A percentile compares a stretch with the other conserved stretches of the same genome.
Evolutionary conservation across 2,329 filamentous ascomycete genomes (phyloP).

Genomic region (Anthostomella pinea): DNA sequence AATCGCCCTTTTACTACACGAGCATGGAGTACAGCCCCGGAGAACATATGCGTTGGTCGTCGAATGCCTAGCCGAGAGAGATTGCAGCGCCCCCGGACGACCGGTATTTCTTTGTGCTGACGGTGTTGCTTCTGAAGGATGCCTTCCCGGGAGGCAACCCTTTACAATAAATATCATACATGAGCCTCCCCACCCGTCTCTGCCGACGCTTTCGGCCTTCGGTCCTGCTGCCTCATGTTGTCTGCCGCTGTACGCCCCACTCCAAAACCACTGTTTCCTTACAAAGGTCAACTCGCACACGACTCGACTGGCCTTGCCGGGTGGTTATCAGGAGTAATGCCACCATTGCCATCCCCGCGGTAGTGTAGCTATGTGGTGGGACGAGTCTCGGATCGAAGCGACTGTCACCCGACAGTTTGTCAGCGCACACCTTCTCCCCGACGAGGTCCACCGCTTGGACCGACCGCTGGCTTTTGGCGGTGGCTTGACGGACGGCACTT

Average conservation of each 20-base stretch:
- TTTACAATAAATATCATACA: constrained; percentile 6
- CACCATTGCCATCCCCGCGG: constrained; percentile 21
- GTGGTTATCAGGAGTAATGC: constrained; percentile 23
- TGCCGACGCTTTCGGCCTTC: no score
- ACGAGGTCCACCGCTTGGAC: constrained; percentile 62
- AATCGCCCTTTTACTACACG: constrained; percentile 14
- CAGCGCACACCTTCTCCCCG: constrained; percentile 58
- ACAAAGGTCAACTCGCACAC: constrained; percentile 11
- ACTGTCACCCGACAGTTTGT: constrained; percentile 69
- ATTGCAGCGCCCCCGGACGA: constrained; percentile 12
- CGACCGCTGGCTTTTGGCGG: constrained; percentile 65
- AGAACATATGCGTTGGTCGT: constrained; percentile 5
- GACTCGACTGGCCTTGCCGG: constrained; percentile 17
- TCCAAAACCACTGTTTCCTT: no score
- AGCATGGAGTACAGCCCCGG: constrained; percentile 9
- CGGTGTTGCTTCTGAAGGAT: constrained; percentile 16
- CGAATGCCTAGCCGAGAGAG: constrained; percentile 13
- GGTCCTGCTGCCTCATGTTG: no score
- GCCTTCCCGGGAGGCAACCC: constrained; percentile 3
- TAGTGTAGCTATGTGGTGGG: constrained; percentile 63
- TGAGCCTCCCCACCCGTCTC: constrained; percentile 11
- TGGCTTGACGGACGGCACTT: constrained; percentile 67
- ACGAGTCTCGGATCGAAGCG: constrained; percentile 63
- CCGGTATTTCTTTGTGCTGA: constrained; percentile 18
- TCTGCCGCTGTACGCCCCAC: no score